Conservation (phyloP, 2,329 filamentous ascomycete species). For the Ophiostoma ulmi region DNA sequence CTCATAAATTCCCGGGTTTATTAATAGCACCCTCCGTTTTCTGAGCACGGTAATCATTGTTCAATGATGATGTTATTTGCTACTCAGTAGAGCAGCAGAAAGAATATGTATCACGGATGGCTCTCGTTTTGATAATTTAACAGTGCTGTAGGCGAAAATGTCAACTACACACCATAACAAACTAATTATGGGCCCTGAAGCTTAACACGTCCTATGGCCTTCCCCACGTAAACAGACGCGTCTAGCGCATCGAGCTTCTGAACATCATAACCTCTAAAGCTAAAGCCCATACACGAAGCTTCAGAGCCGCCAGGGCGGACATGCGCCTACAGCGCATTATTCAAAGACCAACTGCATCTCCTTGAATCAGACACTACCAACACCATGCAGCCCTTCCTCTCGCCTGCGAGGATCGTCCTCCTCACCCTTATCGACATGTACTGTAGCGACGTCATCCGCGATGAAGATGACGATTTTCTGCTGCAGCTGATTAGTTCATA, state of each 20-base stretch:
- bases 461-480: slow-evolving; percentile 38
- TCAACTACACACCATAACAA: neutral
- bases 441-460: slow-evolving; percentile 54
- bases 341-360: neutral
- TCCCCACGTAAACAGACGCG: neutral
- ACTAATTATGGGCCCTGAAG: neutral
- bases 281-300: neutral
- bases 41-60: no score
- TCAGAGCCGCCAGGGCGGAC: neutral
- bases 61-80: no score
- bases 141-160: neutral
- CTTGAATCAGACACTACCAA: neutral
- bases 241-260: slow-evolving; percentile 4
- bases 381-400: slow-evolving; percentile 26
- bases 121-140: neutral
- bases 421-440: slow-evolving; percentile 80
- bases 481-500: slow-evolving; percentile 41
- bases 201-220: neutral
- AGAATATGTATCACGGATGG: no score
- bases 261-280: neutral
- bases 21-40: no score
- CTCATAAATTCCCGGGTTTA: no score
- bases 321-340: neutral
- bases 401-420: slow-evolving; percentile 62
- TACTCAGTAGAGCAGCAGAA: no score